Conservation (phyloP, 169 alveolate genomes). For the Cryptosporidium ubiquitum region DNA sequence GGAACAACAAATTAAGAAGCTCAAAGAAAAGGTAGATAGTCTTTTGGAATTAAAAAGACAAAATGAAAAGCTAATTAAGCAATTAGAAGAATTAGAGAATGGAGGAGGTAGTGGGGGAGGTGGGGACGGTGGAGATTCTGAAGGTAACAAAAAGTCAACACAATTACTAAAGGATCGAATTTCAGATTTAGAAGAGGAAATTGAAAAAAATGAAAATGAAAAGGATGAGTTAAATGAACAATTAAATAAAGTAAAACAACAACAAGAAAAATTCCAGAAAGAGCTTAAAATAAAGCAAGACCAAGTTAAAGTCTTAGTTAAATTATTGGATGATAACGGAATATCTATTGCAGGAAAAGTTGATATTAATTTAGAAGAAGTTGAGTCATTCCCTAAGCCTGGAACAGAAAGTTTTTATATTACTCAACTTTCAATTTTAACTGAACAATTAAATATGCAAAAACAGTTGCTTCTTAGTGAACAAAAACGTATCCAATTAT, state of each 20-base stretch:
- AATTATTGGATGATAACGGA: slow-evolving; percentile 37
- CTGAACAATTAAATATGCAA: slow-evolving; percentile 58
- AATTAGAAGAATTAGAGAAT: slow-evolving; percentile 45
- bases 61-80: slow-evolving; percentile 61
- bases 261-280: slow-evolving; percentile 18
- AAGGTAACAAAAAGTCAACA: slow-evolving; percentile 24
- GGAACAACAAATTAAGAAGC: slow-evolving; percentile 63
- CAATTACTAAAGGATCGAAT: slow-evolving; percentile 40
- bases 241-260: slow-evolving; percentile 9
- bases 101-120: slow-evolving; percentile 27
- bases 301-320: slow-evolving; percentile 36
- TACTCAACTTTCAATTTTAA: slow-evolving; percentile 44
- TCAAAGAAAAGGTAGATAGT: slow-evolving; percentile 65
- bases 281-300: slow-evolving; percentile 24
- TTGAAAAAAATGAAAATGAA: slow-evolving; percentile 6
- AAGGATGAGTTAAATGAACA: slow-evolving; percentile 27
- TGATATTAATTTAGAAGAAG: slow-evolving; percentile 20
- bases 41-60: slow-evolving; percentile 56
- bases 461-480: slow-evolving; percentile 53
- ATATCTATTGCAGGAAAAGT: slow-evolving; percentile 34
- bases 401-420: slow-evolving; percentile 56
- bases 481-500: slow-evolving; percentile 63
- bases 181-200: slow-evolving; percentile 33
- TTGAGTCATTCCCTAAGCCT: slow-evolving; percentile 16
- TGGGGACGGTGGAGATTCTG: slow-evolving; percentile 31